phyloP scores from a whole-genome alignment of 768 basidiomycete species.

The Heimioporus sp. region DNA sequence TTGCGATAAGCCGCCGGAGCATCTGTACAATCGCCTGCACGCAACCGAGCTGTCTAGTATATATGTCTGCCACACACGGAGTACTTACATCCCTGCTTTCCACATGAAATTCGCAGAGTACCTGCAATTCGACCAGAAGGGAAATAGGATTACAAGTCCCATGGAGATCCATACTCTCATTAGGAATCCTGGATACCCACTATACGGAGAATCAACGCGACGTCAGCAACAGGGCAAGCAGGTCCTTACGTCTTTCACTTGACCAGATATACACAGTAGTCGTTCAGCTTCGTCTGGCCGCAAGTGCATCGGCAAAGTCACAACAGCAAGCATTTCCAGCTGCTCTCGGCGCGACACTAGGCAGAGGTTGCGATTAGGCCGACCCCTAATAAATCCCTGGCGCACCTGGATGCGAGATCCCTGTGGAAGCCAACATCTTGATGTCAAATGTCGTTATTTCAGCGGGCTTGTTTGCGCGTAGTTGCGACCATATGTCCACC shows the following conservation, averaged over 20 bases:
- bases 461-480: conserved; percentile 27
- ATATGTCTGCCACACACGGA: not conserved
- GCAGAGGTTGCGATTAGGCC: not conserved
- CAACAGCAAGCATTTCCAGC: conserved; percentile 23
- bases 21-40: conserved; percentile 14
- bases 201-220: conserved; percentile 8
- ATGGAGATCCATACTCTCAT: not conserved
- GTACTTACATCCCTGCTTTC: conserved; percentile 18
- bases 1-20: conserved; percentile 38
- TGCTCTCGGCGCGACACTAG: conserved; percentile 23
- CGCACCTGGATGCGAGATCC: conserved; percentile 12
- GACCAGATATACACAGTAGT: conserved; percentile 16
- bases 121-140: conserved; percentile 26
- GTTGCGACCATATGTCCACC: conserved; percentile 64
- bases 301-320: conserved; percentile 18
- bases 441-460: conserved; percentile 20
- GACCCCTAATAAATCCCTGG: not conserved
- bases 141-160: conserved; percentile 19
- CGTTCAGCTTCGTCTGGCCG: conserved; percentile 3
- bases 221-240: not conserved
- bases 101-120: conserved; percentile 10
- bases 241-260: conserved; percentile 20
- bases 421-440: conserved; percentile 7
- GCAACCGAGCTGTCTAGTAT: not conserved
- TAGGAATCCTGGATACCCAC: conserved; percentile 14